Base-by-base conservation (phyloP, 192 early-diverging fungal genomes). In the Linnemannia hyalina region DNA sequence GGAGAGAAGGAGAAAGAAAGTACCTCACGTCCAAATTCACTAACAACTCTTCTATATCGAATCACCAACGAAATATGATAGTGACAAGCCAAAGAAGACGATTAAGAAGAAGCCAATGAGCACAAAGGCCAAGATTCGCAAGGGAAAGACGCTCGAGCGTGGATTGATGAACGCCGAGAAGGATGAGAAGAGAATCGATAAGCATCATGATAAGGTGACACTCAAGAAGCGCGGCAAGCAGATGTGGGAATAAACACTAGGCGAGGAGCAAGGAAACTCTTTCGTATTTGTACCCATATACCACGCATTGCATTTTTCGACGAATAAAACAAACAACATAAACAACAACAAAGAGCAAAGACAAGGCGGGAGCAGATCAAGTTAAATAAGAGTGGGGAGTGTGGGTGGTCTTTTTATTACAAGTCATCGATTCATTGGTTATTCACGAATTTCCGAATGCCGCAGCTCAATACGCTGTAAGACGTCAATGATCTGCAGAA, bases 201-300 rank as follows among this genome's bases (percentile, higher is more conserved):
- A 81, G 68, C 79, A 86, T 36, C 75, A 77, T n/a, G 76, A 75
- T 13, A 86, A 86, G 57, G 75, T 78, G 1, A 54, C 79, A 16
- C 79, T 77, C 60, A 86, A 86, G 80, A 86, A 86, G 72, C 84
- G 84, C 13, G 84, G 84, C 70, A 86, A 86, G 76, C 84, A 86
- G 40, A 86, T 86, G 84, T 86, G 84, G 84, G 84, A 86, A 70
- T 85, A 85, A 82, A 77, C 72, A 71, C 68, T 60, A 23, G 4
- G 23, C 22, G 23, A n/a, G 55, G 23, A 60, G 38, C 38, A 40
- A 26, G 13, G 8, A 22, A 29, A 11, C 2, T 29, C 60, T 15
- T 13, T 13, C 11, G 32, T 35, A 1, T 32, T 32, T 65, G 6
- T 4, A 3, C 60, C n/a, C 60, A 65, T 65, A 65, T 65, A 65